phyloP scores from a whole-genome alignment of 768 basidiomycete species.

The Tylopilus rubrobrunneus region DNA sequence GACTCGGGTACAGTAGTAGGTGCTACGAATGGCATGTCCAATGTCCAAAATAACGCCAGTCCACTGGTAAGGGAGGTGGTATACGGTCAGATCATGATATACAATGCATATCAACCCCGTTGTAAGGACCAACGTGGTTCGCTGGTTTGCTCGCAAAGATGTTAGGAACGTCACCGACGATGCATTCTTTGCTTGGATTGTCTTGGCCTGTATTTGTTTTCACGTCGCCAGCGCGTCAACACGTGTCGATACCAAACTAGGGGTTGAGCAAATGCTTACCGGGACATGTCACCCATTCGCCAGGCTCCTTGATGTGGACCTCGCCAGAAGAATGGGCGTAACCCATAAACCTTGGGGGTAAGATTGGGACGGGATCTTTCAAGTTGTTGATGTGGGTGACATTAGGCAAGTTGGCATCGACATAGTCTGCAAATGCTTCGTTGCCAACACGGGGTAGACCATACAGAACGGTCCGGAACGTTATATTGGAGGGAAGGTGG shows the following conservation, averaged over 20 bases:
- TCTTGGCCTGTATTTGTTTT: constrained; percentile 36
- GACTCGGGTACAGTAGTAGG: no score
- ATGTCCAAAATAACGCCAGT: no score
- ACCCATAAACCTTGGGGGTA: constrained; percentile 31
- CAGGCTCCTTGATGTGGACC: constrained; percentile 39
- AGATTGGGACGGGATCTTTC: constrained; percentile 36
- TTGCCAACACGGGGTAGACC: constrained; percentile 48
- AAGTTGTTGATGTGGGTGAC: constrained; percentile 54
- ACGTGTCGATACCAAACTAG: no score
- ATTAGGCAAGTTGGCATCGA: constrained; percentile 38
- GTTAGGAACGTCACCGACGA: constrained; percentile 27
- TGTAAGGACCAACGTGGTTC: constrained; percentile 45
- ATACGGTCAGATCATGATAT: not conserved
- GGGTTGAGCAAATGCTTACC: constrained; percentile 23
- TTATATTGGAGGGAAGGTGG: constrained; percentile 24
- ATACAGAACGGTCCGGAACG: constrained; percentile 27
- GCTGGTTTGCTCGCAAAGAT: constrained; percentile 37
- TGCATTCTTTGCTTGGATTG: constrained; percentile 40
- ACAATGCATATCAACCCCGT: constrained; percentile 4
- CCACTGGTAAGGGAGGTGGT: no score
- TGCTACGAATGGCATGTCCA: constrained; percentile 10
- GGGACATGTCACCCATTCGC: constrained; percentile 50
- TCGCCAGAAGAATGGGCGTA: constrained; percentile 40
- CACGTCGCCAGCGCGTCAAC: no score
- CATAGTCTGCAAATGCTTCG: constrained; percentile 52